Base-by-base conservation (phyloP, 2,329 filamentous ascomycete species). In the Fonsecaea monophora region DNA sequence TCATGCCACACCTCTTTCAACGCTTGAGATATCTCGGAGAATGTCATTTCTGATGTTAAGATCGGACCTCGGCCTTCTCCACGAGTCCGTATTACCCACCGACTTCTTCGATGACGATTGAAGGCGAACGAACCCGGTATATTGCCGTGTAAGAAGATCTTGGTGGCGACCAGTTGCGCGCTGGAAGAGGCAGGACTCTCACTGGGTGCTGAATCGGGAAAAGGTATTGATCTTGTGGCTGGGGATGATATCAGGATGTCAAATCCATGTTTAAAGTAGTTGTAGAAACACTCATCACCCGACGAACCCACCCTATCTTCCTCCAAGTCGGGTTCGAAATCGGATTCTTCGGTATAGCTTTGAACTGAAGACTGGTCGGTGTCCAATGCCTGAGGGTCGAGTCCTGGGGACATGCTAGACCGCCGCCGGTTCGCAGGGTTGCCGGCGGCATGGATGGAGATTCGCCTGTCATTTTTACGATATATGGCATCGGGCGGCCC, bases 61-160 rank as follows among this genome's bases (percentile, higher is more conserved):
- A 79, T 72, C 13, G 48, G 42, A 6, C 82, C 78, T 10, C 78
- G 78, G 10, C 81, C 76, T 9, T 79, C 76, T 4, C 82, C 71
- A 37, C 78, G 76, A 0, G 82, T 76, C 9, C 86, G 79, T 12
- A 97, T 89, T 60, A 89, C 88, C 95, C 95, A 99, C 48, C 94
- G 88, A 73, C 92, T 92, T 68, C 95, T 88, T 18, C 94, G 89
- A 77, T 98, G 93, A 4, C 95, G 88, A 78, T 99, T 98, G 81
- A 99, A 99, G 10, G 94, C 92, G 77, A 97, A 98, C 1, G 93
- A 97, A 0, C 95, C 95, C 0, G 95, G 95, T 2, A 98, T 89
- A 74, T 99, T 99, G 53, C 91, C 92, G 77, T 99, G 95, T 1
- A 99, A 84, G 18, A 98, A 87, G n/a, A 99, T 78, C 76, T 98